Percentiles rank a stretch among this genome's conserved stretches.
Conservation (phyloP, 1,139 yeast genomes). For the Protomyces macrosporus region DNA sequence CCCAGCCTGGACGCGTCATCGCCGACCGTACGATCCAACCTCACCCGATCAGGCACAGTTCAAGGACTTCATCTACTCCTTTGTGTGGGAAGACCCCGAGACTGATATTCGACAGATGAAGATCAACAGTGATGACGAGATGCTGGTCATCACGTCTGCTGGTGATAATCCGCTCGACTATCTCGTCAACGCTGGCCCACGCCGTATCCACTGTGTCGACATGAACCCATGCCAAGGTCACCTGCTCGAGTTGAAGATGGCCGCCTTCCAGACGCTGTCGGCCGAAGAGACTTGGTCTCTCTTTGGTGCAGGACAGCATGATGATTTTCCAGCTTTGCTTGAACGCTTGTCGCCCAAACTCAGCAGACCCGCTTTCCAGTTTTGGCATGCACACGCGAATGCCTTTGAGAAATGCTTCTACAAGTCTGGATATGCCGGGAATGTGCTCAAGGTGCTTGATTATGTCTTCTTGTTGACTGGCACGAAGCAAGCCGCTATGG, state of each 20-base stretch:
- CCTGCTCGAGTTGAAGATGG: conserved; percentile 68
- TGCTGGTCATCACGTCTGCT: conserved; percentile 77
- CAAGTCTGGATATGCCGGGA: conserved; percentile 78
- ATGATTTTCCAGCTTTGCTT: conserved; percentile 49
- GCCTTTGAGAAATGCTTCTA: conserved; percentile 53
- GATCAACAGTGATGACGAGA: conserved; percentile 59
- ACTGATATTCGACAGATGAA: conserved; percentile 67
- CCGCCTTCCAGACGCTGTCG: conserved; percentile 56
- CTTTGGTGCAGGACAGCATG: conserved; percentile 69
- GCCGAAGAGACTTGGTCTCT: conserved; percentile 63
- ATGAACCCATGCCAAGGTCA: conserved; percentile 80
- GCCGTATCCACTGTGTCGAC: conserved; percentile 76
- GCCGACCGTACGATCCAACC: conserved; percentile 71
- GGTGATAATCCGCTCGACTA: conserved; percentile 75
- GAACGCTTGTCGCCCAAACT: conserved; percentile 59
- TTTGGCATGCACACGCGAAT: conserved; percentile 64
- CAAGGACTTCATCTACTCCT: conserved; percentile 75
- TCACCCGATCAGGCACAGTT: conserved; percentile 65
- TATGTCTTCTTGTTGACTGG: conserved; percentile 57
- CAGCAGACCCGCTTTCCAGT: conserved; percentile 76
- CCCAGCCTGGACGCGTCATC: conserved; percentile 36
- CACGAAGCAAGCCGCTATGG: conserved; percentile 48
- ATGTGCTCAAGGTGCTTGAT: conserved; percentile 70
- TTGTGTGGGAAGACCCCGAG: conserved; percentile 87
- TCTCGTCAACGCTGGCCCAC: conserved; percentile 65